Evolutionary conservation across 2,329 filamentous ascomycete species (phyloP).

Genomic region (Pseudopithomyces chartarum): DNA sequence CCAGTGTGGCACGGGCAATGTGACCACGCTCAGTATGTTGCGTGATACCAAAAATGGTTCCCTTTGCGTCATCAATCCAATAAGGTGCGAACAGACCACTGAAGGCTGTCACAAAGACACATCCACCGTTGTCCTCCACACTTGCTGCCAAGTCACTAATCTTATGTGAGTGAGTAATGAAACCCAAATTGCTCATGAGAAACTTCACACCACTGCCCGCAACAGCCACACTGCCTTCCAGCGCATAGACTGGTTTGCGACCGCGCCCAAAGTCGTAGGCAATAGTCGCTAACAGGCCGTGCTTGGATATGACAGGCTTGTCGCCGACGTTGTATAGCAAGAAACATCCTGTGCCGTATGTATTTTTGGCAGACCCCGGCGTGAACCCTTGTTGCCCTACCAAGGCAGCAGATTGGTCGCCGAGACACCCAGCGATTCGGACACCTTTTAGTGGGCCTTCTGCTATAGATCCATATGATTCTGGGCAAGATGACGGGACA

Average conservation of each 20-base stretch:
- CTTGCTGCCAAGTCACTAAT: constrained; percentile 68
- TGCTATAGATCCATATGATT: constrained; percentile 71
- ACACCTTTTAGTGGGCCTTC: constrained; percentile 70
- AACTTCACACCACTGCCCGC: constrained; percentile 78
- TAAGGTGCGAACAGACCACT: constrained; percentile 90
- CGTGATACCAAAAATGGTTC: constrained; percentile 82
- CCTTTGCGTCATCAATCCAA: constrained; percentile 92
- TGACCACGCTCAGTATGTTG: constrained; percentile 85
- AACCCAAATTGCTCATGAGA: constrained; percentile 67
- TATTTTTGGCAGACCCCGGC: constrained; percentile 85
- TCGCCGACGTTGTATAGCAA: constrained; percentile 86
- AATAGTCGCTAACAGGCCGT: constrained; percentile 83
- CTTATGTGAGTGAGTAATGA: constrained; percentile 65
- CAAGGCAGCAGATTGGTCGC: constrained; percentile 84
- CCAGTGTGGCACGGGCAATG: constrained; percentile 85
- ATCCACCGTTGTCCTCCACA: constrained; percentile 78
- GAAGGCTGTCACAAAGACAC: constrained; percentile 87
- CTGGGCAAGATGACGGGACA: constrained; percentile 75
- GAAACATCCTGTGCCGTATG: constrained; percentile 89
- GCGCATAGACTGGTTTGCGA: constrained; percentile 73
- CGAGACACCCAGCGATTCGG: constrained; percentile 80
- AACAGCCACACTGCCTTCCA: constrained; percentile 84
- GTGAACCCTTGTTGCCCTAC: constrained; percentile 86
- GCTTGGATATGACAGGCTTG: constrained; percentile 82
- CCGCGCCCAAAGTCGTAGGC: constrained; percentile 79